phyloP scores from a whole-genome alignment of 495 filamentous ascomycete species.

The Cudoniella acicularis region DNA sequence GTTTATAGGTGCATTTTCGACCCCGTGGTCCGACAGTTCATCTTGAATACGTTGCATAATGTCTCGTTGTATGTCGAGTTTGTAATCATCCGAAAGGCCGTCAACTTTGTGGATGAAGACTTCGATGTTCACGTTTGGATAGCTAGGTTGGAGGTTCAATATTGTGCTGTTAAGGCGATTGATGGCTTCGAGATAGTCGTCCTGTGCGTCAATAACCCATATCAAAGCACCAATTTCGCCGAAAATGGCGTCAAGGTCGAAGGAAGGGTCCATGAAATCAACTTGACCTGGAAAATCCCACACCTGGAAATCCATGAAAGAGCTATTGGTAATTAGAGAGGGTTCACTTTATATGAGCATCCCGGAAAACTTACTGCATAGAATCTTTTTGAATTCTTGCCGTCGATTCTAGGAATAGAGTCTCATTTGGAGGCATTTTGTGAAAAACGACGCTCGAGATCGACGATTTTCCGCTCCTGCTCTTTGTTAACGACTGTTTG shows the following conservation, averaged over 20 bases:
- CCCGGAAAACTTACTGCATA: constrained; percentile 60
- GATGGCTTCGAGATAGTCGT: constrained; percentile 91
- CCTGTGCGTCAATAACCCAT: constrained; percentile 98
- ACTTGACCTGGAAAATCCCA: constrained; percentile 97
- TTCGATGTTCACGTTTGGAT: constrained; percentile 90
- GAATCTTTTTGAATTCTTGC: constrained; percentile 88
- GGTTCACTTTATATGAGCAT: neutral
- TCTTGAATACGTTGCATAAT: constrained; percentile 96
- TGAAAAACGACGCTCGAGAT: constrained; percentile 97
- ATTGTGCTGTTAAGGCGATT: constrained; percentile 82
- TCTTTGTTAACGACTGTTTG: constrained; percentile 25
- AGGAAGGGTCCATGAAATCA: constrained; percentile 77
- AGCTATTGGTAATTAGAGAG: constrained; percentile 48
- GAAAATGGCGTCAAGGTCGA: constrained; percentile 91
- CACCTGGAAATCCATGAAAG: constrained; percentile 98
- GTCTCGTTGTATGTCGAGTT: constrained; percentile 87
- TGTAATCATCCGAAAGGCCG: constrained; percentile 90
- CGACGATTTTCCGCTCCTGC: constrained; percentile 93
- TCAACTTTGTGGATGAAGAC: constrained; percentile 99
- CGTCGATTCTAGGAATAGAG: constrained; percentile 90
- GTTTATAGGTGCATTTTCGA: constrained; percentile 86
- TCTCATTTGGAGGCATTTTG: constrained; percentile 93
- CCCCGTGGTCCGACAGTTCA: constrained; percentile 85
- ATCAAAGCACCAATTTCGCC: constrained; percentile 89
- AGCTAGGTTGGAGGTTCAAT: constrained; percentile 76